phyloP scores from a whole-genome alignment of 345 rosid species.

The Schrenkiella parvula region DNA sequence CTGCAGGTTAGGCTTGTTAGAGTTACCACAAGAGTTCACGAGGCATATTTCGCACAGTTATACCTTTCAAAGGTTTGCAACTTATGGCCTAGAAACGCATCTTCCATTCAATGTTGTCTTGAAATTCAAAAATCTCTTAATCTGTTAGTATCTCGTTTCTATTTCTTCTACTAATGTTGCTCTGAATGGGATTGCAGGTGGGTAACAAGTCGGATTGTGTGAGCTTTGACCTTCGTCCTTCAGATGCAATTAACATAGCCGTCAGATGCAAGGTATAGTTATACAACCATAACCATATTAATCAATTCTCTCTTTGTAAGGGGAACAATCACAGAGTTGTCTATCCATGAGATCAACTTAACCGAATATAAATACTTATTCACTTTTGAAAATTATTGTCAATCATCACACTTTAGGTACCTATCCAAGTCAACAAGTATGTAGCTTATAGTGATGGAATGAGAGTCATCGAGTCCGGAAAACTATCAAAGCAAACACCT shows the following conservation, averaged over 20 bases:
- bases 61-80: constrained; percentile 69
- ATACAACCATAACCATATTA: neutral
- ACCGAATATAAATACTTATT: neutral
- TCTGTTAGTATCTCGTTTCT: neutral
- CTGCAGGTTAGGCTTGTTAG: constrained; percentile 85
- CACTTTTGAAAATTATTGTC: neutral
- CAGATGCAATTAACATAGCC: constrained; percentile 96
- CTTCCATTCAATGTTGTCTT: neutral
- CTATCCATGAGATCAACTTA: neutral
- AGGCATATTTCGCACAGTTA: constrained; percentile 80
- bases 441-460: constrained; percentile 92
- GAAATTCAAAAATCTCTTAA: neutral
- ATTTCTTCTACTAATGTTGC: neutral
- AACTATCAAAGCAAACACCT: constrained; percentile 45
- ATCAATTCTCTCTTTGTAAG: neutral
- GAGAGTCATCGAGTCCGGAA: constrained; percentile 82
- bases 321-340: neutral
- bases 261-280: constrained; percentile 85
- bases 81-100: neutral
- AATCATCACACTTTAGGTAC: constrained; percentile 45
- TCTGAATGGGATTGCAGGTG: constrained; percentile 40
- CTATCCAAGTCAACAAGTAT: constrained; percentile 92
- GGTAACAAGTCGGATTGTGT: constrained; percentile 52
- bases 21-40: constrained; percentile 89
- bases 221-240: constrained; percentile 91